These are phyloP conservation scores for Pichia sp. DNA, from an alignment of 1,139 yeast species.

Conservation along the genomic window DNA sequence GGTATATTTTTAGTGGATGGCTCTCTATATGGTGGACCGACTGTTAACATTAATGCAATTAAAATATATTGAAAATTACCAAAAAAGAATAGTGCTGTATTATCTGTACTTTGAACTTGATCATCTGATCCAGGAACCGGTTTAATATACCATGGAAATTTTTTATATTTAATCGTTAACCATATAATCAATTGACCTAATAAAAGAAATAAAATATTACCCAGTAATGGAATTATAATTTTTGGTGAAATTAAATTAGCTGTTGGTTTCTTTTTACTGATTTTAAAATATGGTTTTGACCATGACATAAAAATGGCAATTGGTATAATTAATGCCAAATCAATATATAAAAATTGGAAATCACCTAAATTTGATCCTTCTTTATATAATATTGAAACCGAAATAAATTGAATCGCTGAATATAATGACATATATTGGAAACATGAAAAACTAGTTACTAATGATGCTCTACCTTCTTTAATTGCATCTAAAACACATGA, in stretches of 20 bases:
- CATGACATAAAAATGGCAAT: constrained; percentile 97
- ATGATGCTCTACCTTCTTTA: constrained; percentile 88
- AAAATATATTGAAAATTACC: constrained; percentile 87
- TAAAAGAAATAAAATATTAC: constrained; percentile 60
- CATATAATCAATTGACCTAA: constrained; percentile 65
- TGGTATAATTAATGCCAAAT: constrained; percentile 81
- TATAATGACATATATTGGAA: constrained; percentile 97
- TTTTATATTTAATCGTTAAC: constrained; percentile 40
- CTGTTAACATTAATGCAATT: constrained; percentile 74
- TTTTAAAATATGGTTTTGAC: constrained; percentile 68
- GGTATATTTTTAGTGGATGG: constrained; percentile 65
- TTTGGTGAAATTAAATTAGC: constrained; percentile 90
- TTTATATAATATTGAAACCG: constrained; percentile 78
- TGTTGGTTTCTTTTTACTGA: constrained; percentile 76
- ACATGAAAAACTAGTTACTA: constrained; percentile 93
- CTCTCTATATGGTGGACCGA: constrained; percentile 94
- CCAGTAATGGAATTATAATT: constrained; percentile 70
- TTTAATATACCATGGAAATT: constrained; percentile 66
- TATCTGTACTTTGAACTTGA: constrained; percentile 81
- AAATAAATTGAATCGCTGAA: constrained; percentile 90
- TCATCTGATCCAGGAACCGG: constrained; percentile 81
- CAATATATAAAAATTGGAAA: constrained; percentile 92
- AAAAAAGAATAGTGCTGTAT: constrained; percentile 73
- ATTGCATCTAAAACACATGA: constrained; percentile 89
- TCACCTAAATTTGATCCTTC: constrained; percentile 95